Base-by-base conservation (phyloP, 805 yeast species). In the Lachancea cidri region DNA sequence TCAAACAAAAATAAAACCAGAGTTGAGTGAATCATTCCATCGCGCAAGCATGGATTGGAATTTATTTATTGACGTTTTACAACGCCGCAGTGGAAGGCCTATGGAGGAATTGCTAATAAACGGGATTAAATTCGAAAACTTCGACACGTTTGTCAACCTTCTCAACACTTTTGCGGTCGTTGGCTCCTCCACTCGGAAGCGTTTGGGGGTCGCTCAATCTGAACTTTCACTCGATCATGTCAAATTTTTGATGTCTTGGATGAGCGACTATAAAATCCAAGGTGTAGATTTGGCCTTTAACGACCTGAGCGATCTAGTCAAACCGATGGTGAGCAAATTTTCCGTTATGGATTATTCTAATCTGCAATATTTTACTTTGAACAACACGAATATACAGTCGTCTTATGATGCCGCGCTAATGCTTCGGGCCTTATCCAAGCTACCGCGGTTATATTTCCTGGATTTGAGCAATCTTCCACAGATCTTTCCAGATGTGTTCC, bases 261-360 rank as follows among this genome's bases (percentile, higher is more conserved):
- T 83, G 41, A 53, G 66, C 38, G 59, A 51, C 16, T 58, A 47
- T 36, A 58, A 45, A 61, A 62, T 59, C 54, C 65, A 51, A 48
- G 96, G 96, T 3, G 61, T 89, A 4, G 96, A 88, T 66, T 53
- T 89, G 16, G 94, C 95, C 3, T 89, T 82, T 55, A 89, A 89
- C 57, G 89, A 86, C 57, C 63, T 83, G 29, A 54, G 57, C 14
- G 50, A 58, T 9, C 34, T 60, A 42, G 56, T 57, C 44, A 62
- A 53, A 36, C 52, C 53, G 8, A 54, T 55, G 27, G 55, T 50
- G 16, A 51, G 51, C 9, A 54, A 47, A 35, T 39, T 61, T 1
- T 48, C 58, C 2, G 19, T 49, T 2, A 39, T 53, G 27, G 33
- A 43, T 15, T 54, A 36, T 20, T 43, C 43, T 3, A 41, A 65